These are phyloP conservation scores for Sugiyamaella boreocaroliniensis DNA, from an alignment of 805 yeast species.

Conservation along the genomic window DNA sequence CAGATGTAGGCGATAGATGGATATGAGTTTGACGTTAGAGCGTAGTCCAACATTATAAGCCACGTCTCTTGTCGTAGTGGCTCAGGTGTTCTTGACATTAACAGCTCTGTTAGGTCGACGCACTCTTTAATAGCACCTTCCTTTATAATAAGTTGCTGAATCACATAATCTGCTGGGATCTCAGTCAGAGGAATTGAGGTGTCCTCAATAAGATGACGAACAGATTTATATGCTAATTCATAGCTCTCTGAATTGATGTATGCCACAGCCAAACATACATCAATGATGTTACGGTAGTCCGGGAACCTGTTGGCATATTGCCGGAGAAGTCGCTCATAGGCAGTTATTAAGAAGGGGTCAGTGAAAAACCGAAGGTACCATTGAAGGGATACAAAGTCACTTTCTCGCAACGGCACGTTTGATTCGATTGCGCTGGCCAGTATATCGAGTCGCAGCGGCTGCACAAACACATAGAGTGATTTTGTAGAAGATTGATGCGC, in stretches of 20 bases:
- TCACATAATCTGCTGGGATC: neutral
- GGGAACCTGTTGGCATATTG: neutral
- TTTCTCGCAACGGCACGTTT: neutral
- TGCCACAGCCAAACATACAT: neutral
- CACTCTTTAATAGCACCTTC: neutral
- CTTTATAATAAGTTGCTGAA: neutral
- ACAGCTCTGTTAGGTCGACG: neutral
- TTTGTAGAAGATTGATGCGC: neutral
- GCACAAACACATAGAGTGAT: neutral
- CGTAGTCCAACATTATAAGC: neutral
- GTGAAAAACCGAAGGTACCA: constrained; percentile 9
- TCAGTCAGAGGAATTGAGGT: neutral
- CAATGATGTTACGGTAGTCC: neutral
- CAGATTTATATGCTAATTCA: constrained; percentile 1
- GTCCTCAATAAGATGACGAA: neutral
- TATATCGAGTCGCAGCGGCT: neutral
- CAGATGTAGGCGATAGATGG: neutral
- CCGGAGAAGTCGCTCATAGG: constrained; percentile 1
- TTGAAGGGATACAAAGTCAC: neutral
- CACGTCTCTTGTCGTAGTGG: neutral
- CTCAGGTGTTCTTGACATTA: neutral
- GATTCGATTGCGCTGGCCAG: neutral
- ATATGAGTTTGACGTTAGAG: neutral
- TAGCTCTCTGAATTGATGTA: neutral
- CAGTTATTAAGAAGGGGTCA: constrained; percentile 8